Base-by-base conservation (phyloP, 345 rosid genomes). In the Moricandia moricandioides region DNA sequence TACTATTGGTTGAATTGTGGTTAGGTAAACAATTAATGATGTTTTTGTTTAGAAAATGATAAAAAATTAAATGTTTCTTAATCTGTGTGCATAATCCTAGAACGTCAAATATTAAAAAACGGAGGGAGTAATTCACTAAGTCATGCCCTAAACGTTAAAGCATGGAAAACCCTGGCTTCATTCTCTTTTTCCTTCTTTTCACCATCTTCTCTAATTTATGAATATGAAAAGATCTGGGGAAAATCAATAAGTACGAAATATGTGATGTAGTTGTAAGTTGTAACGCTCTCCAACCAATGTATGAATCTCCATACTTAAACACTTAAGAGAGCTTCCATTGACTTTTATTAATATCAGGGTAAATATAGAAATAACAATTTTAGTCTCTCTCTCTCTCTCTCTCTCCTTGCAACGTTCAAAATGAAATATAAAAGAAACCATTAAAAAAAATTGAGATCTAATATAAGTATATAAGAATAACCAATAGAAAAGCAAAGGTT, bases 101-200 rank as follows among this genome's bases (percentile, higher is more conserved):
- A n/a, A n/a, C n/a, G n/a, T n/a, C n/a, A n/a, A n/a, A n/a, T n/a
- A n/a, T n/a, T n/a, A n/a, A n/a, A n/a, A n/a, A n/a, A n/a, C n/a
- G n/a, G n/a, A n/a, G n/a, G n/a, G n/a, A n/a, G n/a, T 62, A 76
- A 40, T 30, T 8, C 17, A 39, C 65, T 56, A 70, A 63, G 65
- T n/a, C 75, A 77, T 75, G 67, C 76, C 75, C 54, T 77, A 70
- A 64, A 70, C 80, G 70, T 65, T 75, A 63, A 56, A 62, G 18
- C 59, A 62, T 75, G 68, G 31, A 47, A 47, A 26, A 21, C 24
- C 51, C 63, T 68, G 63, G 26, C 69, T 61, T 37, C 64, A 69
- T 69, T 62, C 74, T 54, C 74, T 69, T 39, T 54, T 13, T 29
- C 49, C 16, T 27, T 37, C 18, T 73, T 73, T 31, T 45, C 52